These are phyloP conservation scores for Erysimum cheiri DNA, from an alignment of 441 rosid species.

Conservation along the genomic window DNA sequence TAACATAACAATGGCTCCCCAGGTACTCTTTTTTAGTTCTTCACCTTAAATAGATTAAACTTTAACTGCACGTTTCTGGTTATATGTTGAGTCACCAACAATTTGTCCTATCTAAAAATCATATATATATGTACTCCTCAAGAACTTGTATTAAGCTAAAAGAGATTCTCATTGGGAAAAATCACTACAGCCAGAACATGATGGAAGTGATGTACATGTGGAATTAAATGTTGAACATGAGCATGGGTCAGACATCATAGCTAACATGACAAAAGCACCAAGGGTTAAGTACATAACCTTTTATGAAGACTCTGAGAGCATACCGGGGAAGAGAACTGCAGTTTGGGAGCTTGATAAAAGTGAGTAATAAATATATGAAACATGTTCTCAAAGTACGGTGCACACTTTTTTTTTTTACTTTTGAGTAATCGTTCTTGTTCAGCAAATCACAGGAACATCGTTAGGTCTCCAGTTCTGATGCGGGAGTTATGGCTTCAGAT, in stretches of 20 bases:
- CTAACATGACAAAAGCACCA: constrained; percentile 87
- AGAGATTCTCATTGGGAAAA: constrained; percentile 8
- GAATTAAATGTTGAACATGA: constrained; percentile 80
- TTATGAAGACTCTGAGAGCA: constrained; percentile 93
- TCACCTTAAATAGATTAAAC: neutral
- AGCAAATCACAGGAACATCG: constrained; percentile 98
- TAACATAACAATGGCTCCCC: constrained; percentile 94
- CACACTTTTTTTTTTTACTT: constrained; percentile 1
- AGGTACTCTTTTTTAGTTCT: constrained; percentile 55
- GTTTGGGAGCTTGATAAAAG: constrained; percentile 99
- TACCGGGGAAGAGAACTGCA: constrained; percentile 88
- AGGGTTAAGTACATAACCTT: constrained; percentile 85
- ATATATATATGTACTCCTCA: constrained; percentile 6
- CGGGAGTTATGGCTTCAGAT: constrained; percentile 99
- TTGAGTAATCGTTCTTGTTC: constrained; percentile 43
- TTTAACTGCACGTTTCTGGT: constrained; percentile 6
- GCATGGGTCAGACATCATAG: constrained; percentile 69
- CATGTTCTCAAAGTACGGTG: constrained; percentile 15
- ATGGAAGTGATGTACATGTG: constrained; percentile 90
- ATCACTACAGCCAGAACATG: constrained; percentile 83
- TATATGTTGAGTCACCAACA: constrained; percentile 19
- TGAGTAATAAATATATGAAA: constrained; percentile 43
- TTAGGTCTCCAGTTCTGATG: constrained; percentile 88
- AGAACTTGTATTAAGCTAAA: constrained; percentile 8
- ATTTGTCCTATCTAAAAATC: neutral